A percentile compares a stretch with the other conserved stretches of the same genome.
Conservation (phyloP, 768 basidiomycete genomes). For the Boletus subparvulus region DNA sequence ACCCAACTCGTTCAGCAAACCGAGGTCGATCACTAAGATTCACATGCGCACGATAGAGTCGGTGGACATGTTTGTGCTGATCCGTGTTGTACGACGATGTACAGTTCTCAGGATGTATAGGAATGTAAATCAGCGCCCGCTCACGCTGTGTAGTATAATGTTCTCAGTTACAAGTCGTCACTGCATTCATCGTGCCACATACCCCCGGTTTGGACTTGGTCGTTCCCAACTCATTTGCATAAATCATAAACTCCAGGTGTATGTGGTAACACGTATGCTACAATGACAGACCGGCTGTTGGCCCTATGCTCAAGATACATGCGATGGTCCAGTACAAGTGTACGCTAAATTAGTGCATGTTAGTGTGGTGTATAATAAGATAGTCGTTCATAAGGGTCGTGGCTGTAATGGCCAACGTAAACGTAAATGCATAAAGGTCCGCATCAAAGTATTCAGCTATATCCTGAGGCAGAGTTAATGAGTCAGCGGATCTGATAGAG, state of each 20-base stretch:
- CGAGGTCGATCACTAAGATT: constrained; percentile 2
- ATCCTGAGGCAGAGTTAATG: constrained; percentile 16
- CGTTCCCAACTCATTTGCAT: not conserved
- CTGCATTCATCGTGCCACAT: not conserved
- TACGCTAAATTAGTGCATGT: constrained; percentile 22
- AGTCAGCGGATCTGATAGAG: not conserved
- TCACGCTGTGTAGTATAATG: not conserved
- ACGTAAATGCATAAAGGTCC: constrained; percentile 7
- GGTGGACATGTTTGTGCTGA: not conserved
- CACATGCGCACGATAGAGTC: not conserved
- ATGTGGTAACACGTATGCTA: not conserved
- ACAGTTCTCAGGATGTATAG: not conserved
- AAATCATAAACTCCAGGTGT: not conserved
- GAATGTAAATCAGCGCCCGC: not conserved
- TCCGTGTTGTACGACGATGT: not conserved
- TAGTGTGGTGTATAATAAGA: constrained; percentile 14
- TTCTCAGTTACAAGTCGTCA: not conserved
- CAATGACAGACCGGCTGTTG: constrained; percentile 21
- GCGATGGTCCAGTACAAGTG: constrained; percentile 13
- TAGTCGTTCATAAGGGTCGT: constrained; percentile 12
- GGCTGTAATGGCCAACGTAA: constrained; percentile 6
- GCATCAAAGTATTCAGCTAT: constrained; percentile 6
- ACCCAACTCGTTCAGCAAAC: constrained; percentile 16
- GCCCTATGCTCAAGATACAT: constrained; percentile 8
- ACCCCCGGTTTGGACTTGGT: not conserved